Conservation (phyloP, 139 green algal genomes). For the Ettlia oleoabundans region DNA sequence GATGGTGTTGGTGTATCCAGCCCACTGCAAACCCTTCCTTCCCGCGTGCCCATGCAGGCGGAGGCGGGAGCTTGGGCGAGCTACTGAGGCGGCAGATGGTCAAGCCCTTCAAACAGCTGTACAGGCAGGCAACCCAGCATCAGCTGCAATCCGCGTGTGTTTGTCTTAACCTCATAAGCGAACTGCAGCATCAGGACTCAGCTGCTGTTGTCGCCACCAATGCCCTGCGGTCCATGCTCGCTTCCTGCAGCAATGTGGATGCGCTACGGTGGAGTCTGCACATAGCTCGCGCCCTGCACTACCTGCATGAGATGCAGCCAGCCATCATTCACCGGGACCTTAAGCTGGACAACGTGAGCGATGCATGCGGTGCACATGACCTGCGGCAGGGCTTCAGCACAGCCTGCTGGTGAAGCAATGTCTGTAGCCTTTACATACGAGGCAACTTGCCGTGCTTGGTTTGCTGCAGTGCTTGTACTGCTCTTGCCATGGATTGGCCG, state of each 20-base stretch:
- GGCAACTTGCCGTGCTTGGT: too few species aligned
- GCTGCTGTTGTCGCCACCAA: too few species aligned
- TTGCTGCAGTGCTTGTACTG: too few species aligned
- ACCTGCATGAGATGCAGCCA: constrained; percentile 64
- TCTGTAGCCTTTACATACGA: too few species aligned
- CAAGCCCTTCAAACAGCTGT: background rate
- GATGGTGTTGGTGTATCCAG: background rate
- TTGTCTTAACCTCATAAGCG: too few species aligned
- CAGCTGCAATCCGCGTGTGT: too few species aligned
- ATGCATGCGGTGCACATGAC: too few species aligned
- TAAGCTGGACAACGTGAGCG: constrained; percentile 73
- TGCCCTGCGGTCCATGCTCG: background rate
- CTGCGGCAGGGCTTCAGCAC: too few species aligned
- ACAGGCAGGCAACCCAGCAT: background rate
- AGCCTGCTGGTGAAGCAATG: too few species aligned
- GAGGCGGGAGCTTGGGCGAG: constrained; percentile 60
- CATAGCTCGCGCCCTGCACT: constrained; percentile 71
- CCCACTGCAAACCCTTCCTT: background rate
- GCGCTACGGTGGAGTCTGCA: constrained; percentile 71
- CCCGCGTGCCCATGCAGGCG: constrained; percentile 26
- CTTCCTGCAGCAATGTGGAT: constrained; percentile 55
- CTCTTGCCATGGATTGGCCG: too few species aligned
- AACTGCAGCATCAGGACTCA: too few species aligned
- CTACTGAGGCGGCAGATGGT: constrained; percentile 45
- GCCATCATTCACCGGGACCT: constrained; percentile 87